phyloP scores from a whole-genome alignment of 2,329 filamentous ascomycete genomes.

The Thelonectria rubi region DNA sequence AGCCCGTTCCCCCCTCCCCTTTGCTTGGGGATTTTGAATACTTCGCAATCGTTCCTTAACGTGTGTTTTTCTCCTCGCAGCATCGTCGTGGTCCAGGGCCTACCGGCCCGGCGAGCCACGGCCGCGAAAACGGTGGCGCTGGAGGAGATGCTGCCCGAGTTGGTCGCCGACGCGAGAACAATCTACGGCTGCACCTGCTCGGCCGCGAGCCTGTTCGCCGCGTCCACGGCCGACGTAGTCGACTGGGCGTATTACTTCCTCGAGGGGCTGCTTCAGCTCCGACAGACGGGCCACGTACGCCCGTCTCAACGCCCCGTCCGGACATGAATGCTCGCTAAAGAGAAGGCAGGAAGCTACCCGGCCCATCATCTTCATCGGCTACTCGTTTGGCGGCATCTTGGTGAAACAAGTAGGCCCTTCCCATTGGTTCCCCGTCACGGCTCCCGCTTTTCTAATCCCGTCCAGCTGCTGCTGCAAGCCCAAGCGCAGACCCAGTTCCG shows the following conservation, averaged over 20 bases:
- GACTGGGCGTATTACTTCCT: slow-evolving; percentile 14
- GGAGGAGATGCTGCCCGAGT: slow-evolving; percentile 5
- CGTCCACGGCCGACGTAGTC: slow-evolving; percentile 8
- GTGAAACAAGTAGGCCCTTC: slow-evolving; percentile 2
- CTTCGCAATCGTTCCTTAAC: not conserved
- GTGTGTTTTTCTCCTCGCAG: not conserved
- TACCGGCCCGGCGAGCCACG: not conserved
- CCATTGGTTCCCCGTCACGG: not conserved
- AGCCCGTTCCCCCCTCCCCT: not conserved
- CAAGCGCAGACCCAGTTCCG: slow-evolving; percentile 1
- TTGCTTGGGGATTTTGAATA: too few species aligned
- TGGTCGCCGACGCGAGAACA: not conserved
- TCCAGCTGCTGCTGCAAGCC: slow-evolving; percentile 8
- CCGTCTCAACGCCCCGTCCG: not conserved
- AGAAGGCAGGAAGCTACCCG: slow-evolving; percentile 3
- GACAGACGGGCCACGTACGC: not conserved
- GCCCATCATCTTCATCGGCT: slow-evolving; percentile 8
- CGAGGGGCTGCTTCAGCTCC: slow-evolving; percentile 3
- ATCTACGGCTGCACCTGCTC: not conserved
- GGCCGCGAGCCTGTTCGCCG: not conserved
- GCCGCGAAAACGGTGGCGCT: not conserved
- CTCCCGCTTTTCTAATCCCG: not conserved
- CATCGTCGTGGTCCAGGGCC: slow-evolving; percentile 7
- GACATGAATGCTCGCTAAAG: not conserved
- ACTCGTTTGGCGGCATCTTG: slow-evolving; percentile 13